Base-by-base conservation (phyloP, 176 grass and related monocot genomes). In the Tuctoria greenei region DNA sequence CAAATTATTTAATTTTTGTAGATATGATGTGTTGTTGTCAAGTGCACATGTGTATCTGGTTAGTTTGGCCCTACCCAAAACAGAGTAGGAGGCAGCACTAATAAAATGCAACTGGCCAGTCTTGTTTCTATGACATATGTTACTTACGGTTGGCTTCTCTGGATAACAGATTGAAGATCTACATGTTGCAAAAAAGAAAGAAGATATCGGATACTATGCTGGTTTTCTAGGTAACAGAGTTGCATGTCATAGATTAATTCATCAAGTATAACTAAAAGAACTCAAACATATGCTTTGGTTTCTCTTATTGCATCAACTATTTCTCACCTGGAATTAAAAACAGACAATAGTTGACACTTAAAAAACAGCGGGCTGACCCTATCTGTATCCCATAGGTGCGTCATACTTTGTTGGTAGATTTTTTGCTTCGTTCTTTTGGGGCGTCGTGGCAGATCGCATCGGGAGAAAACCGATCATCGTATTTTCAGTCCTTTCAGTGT, bases 181-280 rank as follows among this genome's bases (percentile, higher is more conserved):
- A 7, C 82, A 96, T 25, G 71, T 96, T 63, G 86, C 89, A 6
- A 80, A 96, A 92, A 73, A 6, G 10, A 75, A 87, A 84, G 81
- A 96, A 85, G 89, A 96, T 87, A 92, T 92, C 81, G 89, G 93
- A 80, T 78, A 89, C 34, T 96, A 96, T 55, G 89, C 89, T 66
- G 89, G 93, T 57, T 87, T 96, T 83, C 69, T 96, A 15, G 86
- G 93, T 92, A 78, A 82, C 62, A 81, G 38, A 63, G 23, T 50
- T 59, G 51, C 9, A 13, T 24, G 25, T 14, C 57, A 50, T 3
- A 5, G 14, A n/a, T n/a, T 4, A 0, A 36, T 10, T 20, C 15
- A 44, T 43, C 3, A 39, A 5, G 43, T 57, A 4, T 45, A 40
- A n/a, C n/a, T n/a, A 24, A 20, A 54, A n/a, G n/a, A n/a, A n/a